phyloP scores from a whole-genome alignment of 805 yeast genomes.

The Candida pseudofarinosa region DNA sequence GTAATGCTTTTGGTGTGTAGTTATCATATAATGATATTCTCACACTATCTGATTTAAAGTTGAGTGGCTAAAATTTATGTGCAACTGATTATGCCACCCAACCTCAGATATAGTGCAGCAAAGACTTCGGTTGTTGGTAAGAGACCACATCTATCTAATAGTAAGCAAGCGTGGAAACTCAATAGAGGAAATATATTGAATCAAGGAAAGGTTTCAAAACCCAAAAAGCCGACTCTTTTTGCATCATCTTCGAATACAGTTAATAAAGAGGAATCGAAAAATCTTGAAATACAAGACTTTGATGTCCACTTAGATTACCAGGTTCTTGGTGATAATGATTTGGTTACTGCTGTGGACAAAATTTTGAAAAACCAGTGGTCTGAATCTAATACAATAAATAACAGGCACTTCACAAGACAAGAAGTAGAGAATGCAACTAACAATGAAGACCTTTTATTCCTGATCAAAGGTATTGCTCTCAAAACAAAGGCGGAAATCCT shows the following conservation, averaged over 20 bases:
- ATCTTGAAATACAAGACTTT: conserved; percentile 25
- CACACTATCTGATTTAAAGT: too few species aligned
- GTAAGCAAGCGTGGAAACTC: background rate
- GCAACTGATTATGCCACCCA: conserved; percentile 12
- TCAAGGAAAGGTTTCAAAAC: background rate
- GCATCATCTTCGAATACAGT: background rate
- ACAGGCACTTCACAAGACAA: conserved; percentile 15
- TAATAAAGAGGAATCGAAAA: conserved; percentile 8
- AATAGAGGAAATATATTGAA: background rate
- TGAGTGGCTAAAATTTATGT: too few species aligned
- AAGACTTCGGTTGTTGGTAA: conserved; percentile 30
- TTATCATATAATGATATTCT: too few species aligned
- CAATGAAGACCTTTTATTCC: conserved; percentile 28
- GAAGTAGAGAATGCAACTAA: conserved; percentile 5
- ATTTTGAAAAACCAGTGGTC: conserved; percentile 36
- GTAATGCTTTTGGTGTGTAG: too few species aligned
- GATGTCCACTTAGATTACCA: conserved; percentile 39
- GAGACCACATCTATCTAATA: conserved; percentile 5
- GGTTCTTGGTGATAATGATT: conserved; percentile 24
- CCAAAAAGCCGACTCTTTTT: background rate
- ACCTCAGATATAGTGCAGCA: conserved; percentile 36
- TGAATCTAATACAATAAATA: conserved; percentile 27
- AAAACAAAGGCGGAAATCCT: conserved; percentile 33
- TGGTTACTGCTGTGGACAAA: conserved; percentile 28
- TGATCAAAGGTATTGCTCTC: conserved; percentile 30